Base-by-base conservation (phyloP, 2,329 filamentous ascomycete species). In the Stachybotrys chartarum region DNA sequence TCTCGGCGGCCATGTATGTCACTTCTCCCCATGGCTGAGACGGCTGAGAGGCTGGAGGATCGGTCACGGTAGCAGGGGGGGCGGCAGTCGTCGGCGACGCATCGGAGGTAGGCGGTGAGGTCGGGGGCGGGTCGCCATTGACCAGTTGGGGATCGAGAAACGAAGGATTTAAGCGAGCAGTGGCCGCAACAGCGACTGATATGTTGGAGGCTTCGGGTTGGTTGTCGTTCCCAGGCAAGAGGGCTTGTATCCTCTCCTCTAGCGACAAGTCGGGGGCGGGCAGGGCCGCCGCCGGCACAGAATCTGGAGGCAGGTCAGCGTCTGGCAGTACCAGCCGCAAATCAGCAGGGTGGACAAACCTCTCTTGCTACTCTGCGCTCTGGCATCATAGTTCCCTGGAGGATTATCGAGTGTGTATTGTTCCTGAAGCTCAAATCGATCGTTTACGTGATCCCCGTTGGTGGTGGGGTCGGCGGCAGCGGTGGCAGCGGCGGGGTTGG, bases 341-440 rank as follows among this genome's bases (percentile, higher is more conserved):
- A 31, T 14, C 18, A 31, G n/a, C 11, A 14, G 3, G 8, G 35
- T 42, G 35, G 14, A 42, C 35, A 5, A 14, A 70, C 70, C 60
- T 57, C 61, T 65, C 32, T 58, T 66, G 32, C 59, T 61, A 50
- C 56, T 60, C 18, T 64, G 64, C 12, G 62, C 48, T 32, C 64
- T 63, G 51, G 57, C 63, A 46, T 81, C 80, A 50, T 81, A 80
- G 64, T 70, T 75, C 16, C 75, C 62, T 1, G 81, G 78, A 1
- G 79, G 78, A 53, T 84, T 80, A 24, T 85, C 81, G 5, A 83
- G 64, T 2, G 80, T 80, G 63, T 80, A 84, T 48, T 84, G 80
- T 50, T 84, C 82, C 44, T 84, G 80, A 11, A 83, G 64, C 59
- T 84, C 80, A 57, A 83, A 77, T 48, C 71, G 70, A 48, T 75